phyloP scores from a whole-genome alignment of 495 filamentous ascomycete genomes.

The Neohortaea acidophila region DNA sequence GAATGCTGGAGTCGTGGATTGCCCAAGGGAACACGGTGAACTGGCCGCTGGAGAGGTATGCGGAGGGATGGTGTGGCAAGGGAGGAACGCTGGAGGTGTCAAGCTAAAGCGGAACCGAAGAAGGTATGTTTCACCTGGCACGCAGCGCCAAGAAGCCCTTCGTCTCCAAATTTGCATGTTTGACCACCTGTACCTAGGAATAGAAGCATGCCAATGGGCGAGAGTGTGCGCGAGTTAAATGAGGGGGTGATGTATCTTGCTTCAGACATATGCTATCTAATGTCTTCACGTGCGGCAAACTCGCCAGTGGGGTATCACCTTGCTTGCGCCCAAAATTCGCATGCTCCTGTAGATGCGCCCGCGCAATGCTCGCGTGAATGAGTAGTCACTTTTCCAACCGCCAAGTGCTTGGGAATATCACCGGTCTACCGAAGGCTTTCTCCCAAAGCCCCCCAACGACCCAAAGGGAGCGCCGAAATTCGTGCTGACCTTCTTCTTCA shows the following conservation, averaged over 20 bases:
- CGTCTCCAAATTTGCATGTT: neutral
- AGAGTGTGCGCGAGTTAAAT: neutral
- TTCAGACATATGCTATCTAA: neutral
- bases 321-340: no score
- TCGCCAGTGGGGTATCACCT: no score
- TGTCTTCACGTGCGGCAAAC: neutral
- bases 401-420: neutral
- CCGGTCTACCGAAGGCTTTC: neutral
- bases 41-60: neutral
- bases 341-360: no score
- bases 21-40: neutral
- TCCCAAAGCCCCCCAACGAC: slow-evolving; percentile 12
- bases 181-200: no score
- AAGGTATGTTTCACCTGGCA: neutral
- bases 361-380: no score
- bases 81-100: neutral
- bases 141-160: neutral
- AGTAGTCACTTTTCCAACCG: neutral
- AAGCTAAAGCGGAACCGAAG: neutral
- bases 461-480: slow-evolving; percentile 18
- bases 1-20: neutral
- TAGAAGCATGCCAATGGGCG: neutral
- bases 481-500: slow-evolving; percentile 16
- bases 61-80: neutral
- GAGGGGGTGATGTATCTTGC: neutral